Percentiles rank a stretch among this genome's conserved stretches.
phyloP scores from a whole-genome alignment of 1,284 basidiomycete genomes.

The Rhodotorula sp. region DNA sequence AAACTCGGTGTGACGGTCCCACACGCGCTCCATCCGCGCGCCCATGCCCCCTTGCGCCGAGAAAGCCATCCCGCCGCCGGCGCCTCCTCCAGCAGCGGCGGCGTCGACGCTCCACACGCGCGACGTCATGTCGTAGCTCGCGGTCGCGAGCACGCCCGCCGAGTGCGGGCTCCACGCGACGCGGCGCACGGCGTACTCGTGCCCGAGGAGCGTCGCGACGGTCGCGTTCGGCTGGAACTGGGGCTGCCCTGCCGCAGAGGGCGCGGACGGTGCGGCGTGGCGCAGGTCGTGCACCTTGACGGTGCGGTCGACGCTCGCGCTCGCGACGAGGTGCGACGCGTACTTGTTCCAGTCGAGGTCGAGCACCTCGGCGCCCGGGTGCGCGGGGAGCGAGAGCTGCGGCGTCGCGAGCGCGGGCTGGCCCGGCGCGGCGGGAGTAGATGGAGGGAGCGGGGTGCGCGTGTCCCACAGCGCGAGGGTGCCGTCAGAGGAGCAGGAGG shows the following conservation, averaged over 20 bases:
- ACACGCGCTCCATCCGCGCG: slow-evolving; percentile 61
- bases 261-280: slow-evolving; percentile 55
- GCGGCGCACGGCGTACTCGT: slow-evolving; percentile 56
- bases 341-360: slow-evolving; percentile 94
- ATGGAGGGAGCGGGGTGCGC: slow-evolving; percentile 54
- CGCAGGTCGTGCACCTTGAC: slow-evolving; percentile 83
- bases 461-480: slow-evolving; percentile 78
- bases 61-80: slow-evolving; percentile 56
- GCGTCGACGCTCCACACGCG: slow-evolving; percentile 65
- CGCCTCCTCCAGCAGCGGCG: slow-evolving; percentile 59
- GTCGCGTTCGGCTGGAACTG: slow-evolving; percentile 32
- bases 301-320: slow-evolving; percentile 74
- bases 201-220: slow-evolving; percentile 51
- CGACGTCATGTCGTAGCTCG: slow-evolving; percentile 96
- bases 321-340: slow-evolving; percentile 72
- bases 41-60: slow-evolving; percentile 48
- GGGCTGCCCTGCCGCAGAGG: background rate
- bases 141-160: slow-evolving; percentile 75
- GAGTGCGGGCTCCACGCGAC: slow-evolving; percentile 55
- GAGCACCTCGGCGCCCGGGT: slow-evolving; percentile 54
- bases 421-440: slow-evolving; percentile 19
- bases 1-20: slow-evolving; percentile 90
- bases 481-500: slow-evolving; percentile 82
- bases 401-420: slow-evolving; percentile 33
- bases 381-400: slow-evolving; percentile 39